Evolutionary conservation across 2,329 filamentous ascomycete species (phyloP), one percentile per base, ranked within the genome.

Genomic region (Ophiostoma piceae): DNA sequence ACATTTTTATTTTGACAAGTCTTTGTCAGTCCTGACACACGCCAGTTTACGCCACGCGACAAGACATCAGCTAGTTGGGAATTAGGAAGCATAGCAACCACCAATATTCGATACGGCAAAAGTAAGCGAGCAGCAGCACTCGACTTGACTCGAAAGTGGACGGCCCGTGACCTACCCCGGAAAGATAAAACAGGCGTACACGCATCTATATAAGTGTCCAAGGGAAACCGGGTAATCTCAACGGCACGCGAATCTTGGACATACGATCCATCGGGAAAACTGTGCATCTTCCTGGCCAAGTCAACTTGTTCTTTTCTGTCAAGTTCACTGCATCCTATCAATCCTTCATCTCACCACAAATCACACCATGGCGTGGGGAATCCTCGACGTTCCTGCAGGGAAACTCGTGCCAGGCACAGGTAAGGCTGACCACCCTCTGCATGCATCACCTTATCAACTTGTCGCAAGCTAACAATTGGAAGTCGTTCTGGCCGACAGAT

Each of bases 391-490:
- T 69, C 78, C 78, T 69, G 76, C 79, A 71, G 78, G 81, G 78
- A 80, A 80, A 72, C 74, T 79, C 72, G 82, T 84, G 69, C 83
- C 82, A 69, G 82, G 83, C 70, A 84, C 82, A 73, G 81, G 80
- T 82, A 78, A 67, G 76, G 8, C 51, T 43, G 5, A 3, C n/a
- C 26, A 14, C 16, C 4, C 8, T 19, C 26, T n/a, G n/a, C 2
- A 0, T 16, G 16, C 19, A 39, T 26, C 32, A 26, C 12, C 16
- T 11, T 19, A 4, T 37, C 60, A 19, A 22, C 32, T 16, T n/a
- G 16, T 8, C 5, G 19, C 7, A n/a, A 37, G 60, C 60, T 29
- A 1, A 64, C 14, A 22, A 11, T 64, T 3, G 1, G 22, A 6
- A 81, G 83, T 82, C 71, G 79, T 80, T 72, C 79, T 84, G 72